phyloP scores from a whole-genome alignment of 192 early-diverging fungal genomes.

The Diversispora eburnea region DNA sequence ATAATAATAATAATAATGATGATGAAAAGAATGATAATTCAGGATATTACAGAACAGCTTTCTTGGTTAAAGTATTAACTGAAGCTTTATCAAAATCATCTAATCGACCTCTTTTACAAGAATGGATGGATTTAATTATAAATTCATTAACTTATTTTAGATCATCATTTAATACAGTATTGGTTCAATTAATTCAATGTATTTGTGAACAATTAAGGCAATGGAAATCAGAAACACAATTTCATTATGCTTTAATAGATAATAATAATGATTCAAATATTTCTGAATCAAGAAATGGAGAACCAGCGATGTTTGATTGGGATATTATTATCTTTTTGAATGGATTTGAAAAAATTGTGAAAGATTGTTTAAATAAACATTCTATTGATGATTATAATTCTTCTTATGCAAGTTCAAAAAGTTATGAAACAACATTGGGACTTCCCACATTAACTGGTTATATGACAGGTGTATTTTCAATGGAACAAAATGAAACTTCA shows the following conservation, averaged over 20 bases:
- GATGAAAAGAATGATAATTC: background rate
- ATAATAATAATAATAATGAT: background rate
- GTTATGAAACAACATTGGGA: background rate
- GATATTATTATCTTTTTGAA: constrained; percentile 50
- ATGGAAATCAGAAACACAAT: constrained; percentile 20
- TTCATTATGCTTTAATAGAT: constrained; percentile 1
- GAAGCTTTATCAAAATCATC: constrained; percentile 53
- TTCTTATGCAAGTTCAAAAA: background rate
- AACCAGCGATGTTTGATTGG: constrained; percentile 35
- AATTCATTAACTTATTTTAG: constrained; percentile 58
- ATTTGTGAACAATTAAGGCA: constrained; percentile 60
- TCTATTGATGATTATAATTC: constrained; percentile 36
- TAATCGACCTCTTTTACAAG: constrained; percentile 67
- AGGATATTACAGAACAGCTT: constrained; percentile 21
- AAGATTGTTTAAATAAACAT: constrained; percentile 47
- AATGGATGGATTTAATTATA: constrained; percentile 76
- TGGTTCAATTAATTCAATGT: constrained; percentile 58
- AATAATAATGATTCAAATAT: background rate
- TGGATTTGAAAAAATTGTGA: constrained; percentile 56
- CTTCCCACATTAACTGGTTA: background rate
- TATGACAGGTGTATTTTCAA: constrained; percentile 3
- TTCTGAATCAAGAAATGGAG: background rate
- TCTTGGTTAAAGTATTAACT: constrained; percentile 56
- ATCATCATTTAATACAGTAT: constrained; percentile 55
- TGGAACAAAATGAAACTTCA: constrained; percentile 21